Evolutionary conservation across 768 basidiomycete species (phyloP), one percentile per base, ranked within the genome.

Genomic region (Boletus bicolor): DNA sequence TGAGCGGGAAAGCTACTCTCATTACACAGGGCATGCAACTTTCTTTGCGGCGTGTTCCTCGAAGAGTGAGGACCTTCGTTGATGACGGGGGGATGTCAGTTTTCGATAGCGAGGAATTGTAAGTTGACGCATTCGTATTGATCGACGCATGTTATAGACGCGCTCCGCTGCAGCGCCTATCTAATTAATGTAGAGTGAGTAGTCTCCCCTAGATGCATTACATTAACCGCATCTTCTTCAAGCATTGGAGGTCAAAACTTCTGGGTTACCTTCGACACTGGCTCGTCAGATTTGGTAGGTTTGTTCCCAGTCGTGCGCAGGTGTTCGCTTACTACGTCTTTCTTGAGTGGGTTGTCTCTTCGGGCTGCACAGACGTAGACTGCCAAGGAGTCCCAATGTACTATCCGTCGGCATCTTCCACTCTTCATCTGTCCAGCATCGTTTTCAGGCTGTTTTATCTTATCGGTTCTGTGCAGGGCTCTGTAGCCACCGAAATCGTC

Each of bases 211-310:
- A 11, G 45, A 38, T 47, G n/a, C 21, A 35, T 15, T 42, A 17
- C 30, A 44, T 28, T 36, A 32, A 24, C 36, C 53, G 42, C 53
- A 66, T 45, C 11, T 36, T 53, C 49, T 30, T 47, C 8, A 53
- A 81, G 77, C 35, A 67, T 80, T 44, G 78, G 77, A 44, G 72
- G 70, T 4, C 77, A 79, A 63, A 56, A 68, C 39, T 76, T 83
- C 54, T 70, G 72, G 63, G 70, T 77, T 21, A 75, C 80, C 5
- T 68, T 82, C 30, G 82, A 83, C 62, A 83, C 83, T 8, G 83
- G 82, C 46, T 84, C 82, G 4, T 77, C 83, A 1, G 83, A 83
- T 64, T 61, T 84, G 59, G 82, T 81, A 59, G 44, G 63, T 35
- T 49, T 49, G 24, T 52, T 56, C 42, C 45, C 36, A 34, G 26